These are phyloP conservation scores for Choricystis sp. DNA, from an alignment of 139 green algal genomes.

Conservation along the genomic window DNA sequence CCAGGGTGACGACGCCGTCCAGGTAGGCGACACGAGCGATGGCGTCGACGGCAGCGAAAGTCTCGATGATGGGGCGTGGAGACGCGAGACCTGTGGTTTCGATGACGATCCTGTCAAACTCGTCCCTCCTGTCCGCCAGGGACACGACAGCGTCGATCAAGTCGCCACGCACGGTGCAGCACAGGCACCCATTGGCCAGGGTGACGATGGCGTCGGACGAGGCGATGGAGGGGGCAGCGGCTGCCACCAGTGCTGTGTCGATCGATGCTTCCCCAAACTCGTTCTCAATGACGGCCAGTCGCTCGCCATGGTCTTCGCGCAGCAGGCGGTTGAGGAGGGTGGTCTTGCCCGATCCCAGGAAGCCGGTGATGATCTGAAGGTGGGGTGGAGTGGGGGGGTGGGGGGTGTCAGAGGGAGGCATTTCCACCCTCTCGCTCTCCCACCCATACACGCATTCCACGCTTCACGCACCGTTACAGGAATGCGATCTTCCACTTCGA, in stretches of 20 bases:
- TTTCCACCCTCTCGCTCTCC: too few relatives aligned
- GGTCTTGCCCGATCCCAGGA: constrained; percentile 70
- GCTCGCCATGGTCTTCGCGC: constrained; percentile 58
- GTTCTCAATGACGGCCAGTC: constrained; percentile 80
- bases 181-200: constrained; percentile 92
- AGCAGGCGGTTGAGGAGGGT: constrained; percentile 93
- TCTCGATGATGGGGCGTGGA: constrained; percentile 81
- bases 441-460: constrained; percentile 1
- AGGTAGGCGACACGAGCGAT: constrained; percentile 34
- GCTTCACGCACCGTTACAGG: constrained; percentile 34
- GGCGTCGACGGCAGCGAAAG: constrained; percentile 66
- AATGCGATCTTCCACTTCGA: too few relatives aligned
- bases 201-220: constrained; percentile 48
- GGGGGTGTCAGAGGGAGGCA: background rate
- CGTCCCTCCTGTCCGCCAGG: constrained; percentile 42
- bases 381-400: background rate
- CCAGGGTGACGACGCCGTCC: constrained; percentile 74
- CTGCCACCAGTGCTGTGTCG: constrained; percentile 60
- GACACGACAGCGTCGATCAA: constrained; percentile 65
- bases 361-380: constrained; percentile 84
- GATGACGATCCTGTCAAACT: constrained; percentile 88
- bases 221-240: constrained; percentile 27
- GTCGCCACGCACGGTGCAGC: constrained; percentile 86
- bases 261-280: constrained; percentile 96
- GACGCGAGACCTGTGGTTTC: constrained; percentile 94